Conservation (phyloP, 352 stramenopile genomes). For the Globisporangium recalcitrans region DNA sequence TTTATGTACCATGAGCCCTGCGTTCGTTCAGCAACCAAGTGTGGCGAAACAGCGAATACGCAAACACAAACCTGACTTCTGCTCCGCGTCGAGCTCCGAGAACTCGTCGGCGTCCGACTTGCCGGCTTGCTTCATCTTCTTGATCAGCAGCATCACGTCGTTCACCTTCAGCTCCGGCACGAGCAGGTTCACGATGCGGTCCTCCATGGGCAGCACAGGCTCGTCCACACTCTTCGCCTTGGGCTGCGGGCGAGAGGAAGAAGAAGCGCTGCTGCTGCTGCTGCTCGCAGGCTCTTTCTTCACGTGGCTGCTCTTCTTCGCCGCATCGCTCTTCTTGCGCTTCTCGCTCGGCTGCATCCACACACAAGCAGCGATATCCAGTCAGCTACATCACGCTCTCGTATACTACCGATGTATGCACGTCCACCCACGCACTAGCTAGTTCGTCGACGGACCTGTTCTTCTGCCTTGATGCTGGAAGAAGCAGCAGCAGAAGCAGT, state of each 20-base stretch:
- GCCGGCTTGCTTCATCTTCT: conserved; percentile 86
- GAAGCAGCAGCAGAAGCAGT: not conserved
- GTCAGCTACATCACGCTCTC: not conserved
- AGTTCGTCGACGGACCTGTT: conserved; percentile 17
- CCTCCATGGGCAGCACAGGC: conserved; percentile 75
- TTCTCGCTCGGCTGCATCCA: conserved; percentile 20
- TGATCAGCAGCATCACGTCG: conserved; percentile 85
- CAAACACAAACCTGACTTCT: conserved; percentile 63
- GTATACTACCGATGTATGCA: too few species aligned
- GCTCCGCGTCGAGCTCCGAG: conserved; percentile 77
- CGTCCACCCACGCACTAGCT: too few species aligned
- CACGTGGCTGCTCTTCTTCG: conserved; percentile 26
- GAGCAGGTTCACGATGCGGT: conserved; percentile 83
- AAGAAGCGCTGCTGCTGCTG: conserved; percentile 16
- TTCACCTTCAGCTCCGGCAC: conserved; percentile 83
- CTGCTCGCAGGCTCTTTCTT: conserved; percentile 32
- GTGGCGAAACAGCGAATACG: not conserved
- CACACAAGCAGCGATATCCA: not conserved
- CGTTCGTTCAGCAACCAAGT: not conserved
- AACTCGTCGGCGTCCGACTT: conserved; percentile 88
- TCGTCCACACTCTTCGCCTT: conserved; percentile 42
- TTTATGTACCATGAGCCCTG: not conserved
- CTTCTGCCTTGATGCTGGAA: conserved; percentile 9
- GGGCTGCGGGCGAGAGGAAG: conserved; percentile 17
- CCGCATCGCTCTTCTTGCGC: conserved; percentile 42